phyloP scores from a whole-genome alignment of 352 stramenopile genomes.

The Phytophthora brassicae region DNA sequence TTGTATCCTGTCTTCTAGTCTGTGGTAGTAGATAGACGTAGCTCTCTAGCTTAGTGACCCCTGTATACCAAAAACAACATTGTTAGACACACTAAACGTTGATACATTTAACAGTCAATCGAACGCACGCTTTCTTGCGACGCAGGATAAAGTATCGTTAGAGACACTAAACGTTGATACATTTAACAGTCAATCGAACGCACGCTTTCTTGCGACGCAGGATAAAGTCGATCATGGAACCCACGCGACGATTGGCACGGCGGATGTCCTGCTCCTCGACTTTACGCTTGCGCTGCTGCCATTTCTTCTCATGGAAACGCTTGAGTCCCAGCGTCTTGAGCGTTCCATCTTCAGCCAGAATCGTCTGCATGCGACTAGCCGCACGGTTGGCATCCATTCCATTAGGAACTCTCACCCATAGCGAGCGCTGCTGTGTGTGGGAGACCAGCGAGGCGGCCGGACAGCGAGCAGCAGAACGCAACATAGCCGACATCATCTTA shows the following conservation, averaged over 20 bases:
- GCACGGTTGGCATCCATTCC: constrained; percentile 53
- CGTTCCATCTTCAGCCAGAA: constrained; percentile 77
- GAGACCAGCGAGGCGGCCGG: constrained; percentile 19
- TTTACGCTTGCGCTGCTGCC: constrained; percentile 81
- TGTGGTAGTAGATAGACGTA: constrained; percentile 3
- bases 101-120: neutral
- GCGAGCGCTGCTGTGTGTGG: constrained; percentile 35
- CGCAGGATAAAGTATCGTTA: constrained; percentile 66
- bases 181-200: constrained; percentile 22
- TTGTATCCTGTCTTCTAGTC: constrained; percentile 15
- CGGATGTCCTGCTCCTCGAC: constrained; percentile 77
- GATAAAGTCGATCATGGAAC: constrained; percentile 87
- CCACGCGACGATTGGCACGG: constrained; percentile 77
- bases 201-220: constrained; percentile 80
- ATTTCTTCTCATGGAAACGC: constrained; percentile 84
- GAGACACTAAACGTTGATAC: neutral
- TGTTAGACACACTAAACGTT: neutral
- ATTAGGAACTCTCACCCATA: constrained; percentile 61
- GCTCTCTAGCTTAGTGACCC: constrained; percentile 25
- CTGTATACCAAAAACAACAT: constrained; percentile 23
- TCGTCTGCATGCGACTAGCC: constrained; percentile 59
- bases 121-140: constrained; percentile 76
- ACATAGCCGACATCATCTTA: constrained; percentile 41
- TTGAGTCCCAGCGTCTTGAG: constrained; percentile 74
- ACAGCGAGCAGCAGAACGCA: constrained; percentile 24